Base-by-base conservation (phyloP, 106 monocot species). In the Gastrodia elata region DNA sequence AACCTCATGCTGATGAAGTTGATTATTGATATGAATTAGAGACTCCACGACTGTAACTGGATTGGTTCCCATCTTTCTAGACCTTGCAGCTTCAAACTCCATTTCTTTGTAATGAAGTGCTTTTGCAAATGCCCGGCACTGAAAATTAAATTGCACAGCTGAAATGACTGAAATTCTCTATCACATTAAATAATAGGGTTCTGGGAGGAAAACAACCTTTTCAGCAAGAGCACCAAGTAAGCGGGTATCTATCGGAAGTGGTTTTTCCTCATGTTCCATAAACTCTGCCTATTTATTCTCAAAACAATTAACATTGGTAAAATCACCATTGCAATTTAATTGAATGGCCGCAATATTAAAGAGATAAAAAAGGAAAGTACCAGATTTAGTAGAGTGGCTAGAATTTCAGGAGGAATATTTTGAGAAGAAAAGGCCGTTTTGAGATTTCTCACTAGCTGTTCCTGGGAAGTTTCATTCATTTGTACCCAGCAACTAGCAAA, bases 81-180 rank as follows among this genome's bases (percentile, higher is more conserved):
- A 88, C 42, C 88, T 84, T 64, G 88, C 91, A 77, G 87, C 98
- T 85, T 98, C 93, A 81, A 98, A 98, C 65, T 98, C 98, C 93
- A 98, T 98, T 89, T 98, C 98, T 74, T 98, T 98, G 79, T 98
- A 98, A 80, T 98, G 98, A 59, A 98, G 93, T 1, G 98, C 98
- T 77, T 98, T 98, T 27, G 98, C 91, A 87, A 88, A 98, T 77
- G 98, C 98, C 46, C 93, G 93, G 73, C 98, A 98, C 93, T 98
- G 73, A 25, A 80, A 6, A 65, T n/a, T 38, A 79, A 28, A 70
- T 70, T 43, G 41, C 11, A 32, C 32, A 4, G 22, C 20, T 72
- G 20, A 32, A 18, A 72, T 52, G 32, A 20, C 39, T 40, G 39
- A 22, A 38, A 76, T 65, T 52, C 26, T 38, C 8, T 37, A 68